Conservation (phyloP, 805 yeast species). For the Cyberlindnera saturnus region DNA sequence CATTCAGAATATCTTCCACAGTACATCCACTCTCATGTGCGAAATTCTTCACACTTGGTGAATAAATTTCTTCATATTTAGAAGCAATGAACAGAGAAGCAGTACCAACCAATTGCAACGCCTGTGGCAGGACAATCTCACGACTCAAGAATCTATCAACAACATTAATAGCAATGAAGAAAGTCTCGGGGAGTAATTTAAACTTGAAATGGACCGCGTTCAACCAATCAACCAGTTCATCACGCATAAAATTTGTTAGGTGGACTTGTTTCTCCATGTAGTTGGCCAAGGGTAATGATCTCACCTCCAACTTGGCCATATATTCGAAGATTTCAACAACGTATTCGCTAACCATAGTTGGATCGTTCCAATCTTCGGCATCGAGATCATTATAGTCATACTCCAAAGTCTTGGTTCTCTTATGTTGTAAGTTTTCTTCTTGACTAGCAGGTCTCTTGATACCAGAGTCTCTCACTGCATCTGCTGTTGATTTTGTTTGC, state of each 20-base stretch:
- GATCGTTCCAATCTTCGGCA: slow-evolving; percentile 74
- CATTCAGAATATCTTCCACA: slow-evolving; percentile 78
- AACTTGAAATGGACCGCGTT: slow-evolving; percentile 84
- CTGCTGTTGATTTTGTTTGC: slow-evolving; percentile 10
- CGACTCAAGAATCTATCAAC: slow-evolving; percentile 83
- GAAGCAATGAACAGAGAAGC: slow-evolving; percentile 86
- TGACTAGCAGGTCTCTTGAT: slow-evolving; percentile 35
- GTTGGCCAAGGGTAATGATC: slow-evolving; percentile 55
- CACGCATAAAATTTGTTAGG: slow-evolving; percentile 52
- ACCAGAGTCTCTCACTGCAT: slow-evolving; percentile 25
- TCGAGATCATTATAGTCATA: slow-evolving; percentile 69
- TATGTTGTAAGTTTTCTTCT: slow-evolving; percentile 12
- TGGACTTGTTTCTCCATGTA: slow-evolving; percentile 36
- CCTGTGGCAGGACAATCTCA: slow-evolving; percentile 72
- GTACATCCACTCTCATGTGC: slow-evolving; percentile 79
- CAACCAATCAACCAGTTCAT: slow-evolving; percentile 90
- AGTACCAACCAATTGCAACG: slow-evolving; percentile 80
- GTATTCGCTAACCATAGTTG: slow-evolving; percentile 90
- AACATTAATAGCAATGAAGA: slow-evolving; percentile 75
- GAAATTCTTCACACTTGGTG: slow-evolving; percentile 82
- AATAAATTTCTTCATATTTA: slow-evolving; percentile 87
- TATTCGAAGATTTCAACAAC: slow-evolving; percentile 82
- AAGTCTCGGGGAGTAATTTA: slow-evolving; percentile 79
- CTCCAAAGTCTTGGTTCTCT: slow-evolving; percentile 23
- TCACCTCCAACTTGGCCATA: slow-evolving; percentile 62